phyloP scores from a whole-genome alignment of 192 early-diverging fungal species.

The Coemansia sp. region DNA sequence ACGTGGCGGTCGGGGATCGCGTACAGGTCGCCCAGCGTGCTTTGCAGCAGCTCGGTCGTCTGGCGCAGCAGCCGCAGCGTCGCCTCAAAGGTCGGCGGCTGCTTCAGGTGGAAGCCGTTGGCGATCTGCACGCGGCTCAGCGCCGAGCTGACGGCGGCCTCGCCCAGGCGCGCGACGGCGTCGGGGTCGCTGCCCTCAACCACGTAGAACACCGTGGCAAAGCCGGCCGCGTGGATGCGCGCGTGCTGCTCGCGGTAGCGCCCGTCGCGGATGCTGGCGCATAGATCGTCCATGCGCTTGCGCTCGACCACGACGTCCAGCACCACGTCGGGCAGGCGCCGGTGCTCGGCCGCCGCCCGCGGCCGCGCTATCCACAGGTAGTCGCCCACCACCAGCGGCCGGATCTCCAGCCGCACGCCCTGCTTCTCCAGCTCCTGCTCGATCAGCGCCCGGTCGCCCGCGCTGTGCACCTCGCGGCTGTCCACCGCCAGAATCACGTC shows the following conservation, averaged over 20 bases:
- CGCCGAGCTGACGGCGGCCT: slow-evolving; percentile 64
- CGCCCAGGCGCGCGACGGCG: slow-evolving; percentile 58
- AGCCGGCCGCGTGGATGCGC: slow-evolving; percentile 66
- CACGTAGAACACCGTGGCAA: slow-evolving; percentile 77
- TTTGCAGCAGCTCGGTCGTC: slow-evolving; percentile 56
- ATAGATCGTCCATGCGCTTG: slow-evolving; percentile 91
- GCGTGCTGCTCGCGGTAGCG: slow-evolving; percentile 92
- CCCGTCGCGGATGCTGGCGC: slow-evolving; percentile 87
- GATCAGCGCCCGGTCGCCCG: slow-evolving; percentile 69
- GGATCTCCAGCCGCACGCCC: slow-evolving; percentile 55
- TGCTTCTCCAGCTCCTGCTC: slow-evolving; percentile 58
- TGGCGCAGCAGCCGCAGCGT: slow-evolving; percentile 71
- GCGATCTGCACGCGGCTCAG: slow-evolving; percentile 70
- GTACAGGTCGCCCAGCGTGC: slow-evolving; percentile 54
- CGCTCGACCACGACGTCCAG: slow-evolving; percentile 86
- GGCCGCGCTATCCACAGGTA: slow-evolving; percentile 80
- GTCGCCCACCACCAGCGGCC: slow-evolving; percentile 79
- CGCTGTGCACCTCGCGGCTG: slow-evolving; percentile 70
- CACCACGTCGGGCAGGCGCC: slow-evolving; percentile 59
- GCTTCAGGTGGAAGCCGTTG: slow-evolving; percentile 81
- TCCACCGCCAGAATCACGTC: slow-evolving; percentile 73
- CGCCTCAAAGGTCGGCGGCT: slow-evolving; percentile 71
- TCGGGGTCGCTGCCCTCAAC: slow-evolving; percentile 75
- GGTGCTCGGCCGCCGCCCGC: slow-evolving; percentile 12
- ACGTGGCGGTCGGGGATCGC: slow-evolving; percentile 55